Evolutionary conservation across 495 filamentous ascomycete species (phyloP).

Genomic region (Pseudoneurospora amorphoporcata): DNA sequence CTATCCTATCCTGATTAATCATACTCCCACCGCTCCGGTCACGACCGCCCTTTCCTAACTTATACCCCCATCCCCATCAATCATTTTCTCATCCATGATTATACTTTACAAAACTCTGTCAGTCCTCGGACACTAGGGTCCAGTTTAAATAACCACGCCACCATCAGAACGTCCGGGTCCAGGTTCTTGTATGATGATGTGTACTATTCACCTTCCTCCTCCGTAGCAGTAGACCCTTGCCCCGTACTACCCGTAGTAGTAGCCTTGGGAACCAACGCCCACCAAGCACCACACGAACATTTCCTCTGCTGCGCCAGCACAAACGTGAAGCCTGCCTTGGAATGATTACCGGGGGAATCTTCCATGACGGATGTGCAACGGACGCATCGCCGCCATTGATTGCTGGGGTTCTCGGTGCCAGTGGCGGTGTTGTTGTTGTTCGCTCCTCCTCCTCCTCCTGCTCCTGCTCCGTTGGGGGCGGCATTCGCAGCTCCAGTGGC

Average conservation of each 20-base stretch:
- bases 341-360: constrained; percentile 31
- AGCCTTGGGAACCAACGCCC: constrained; percentile 27
- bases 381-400: constrained; percentile 46
- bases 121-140: too few relatives aligned
- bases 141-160: not conserved
- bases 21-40: not conserved
- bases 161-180: not conserved
- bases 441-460: not conserved
- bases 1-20: not conserved
- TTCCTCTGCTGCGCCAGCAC: constrained; percentile 40
- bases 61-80: not conserved
- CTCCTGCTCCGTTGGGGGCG: not conserved
- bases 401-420: constrained; percentile 1
- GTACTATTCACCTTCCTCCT: not conserved
- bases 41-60: not conserved
- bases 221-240: not conserved
- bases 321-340: constrained; percentile 36
- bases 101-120: too few relatives aligned
- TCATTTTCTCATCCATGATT: not conserved
- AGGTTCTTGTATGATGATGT: not conserved
- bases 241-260: not conserved
- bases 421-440: constrained; percentile 1
- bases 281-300: constrained; percentile 43
- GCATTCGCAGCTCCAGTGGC: not conserved
- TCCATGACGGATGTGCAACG: constrained; percentile 56